Evolutionary conservation across 257 asterid genomes (phyloP).

Genomic region (Thymus mandschuricus): DNA sequence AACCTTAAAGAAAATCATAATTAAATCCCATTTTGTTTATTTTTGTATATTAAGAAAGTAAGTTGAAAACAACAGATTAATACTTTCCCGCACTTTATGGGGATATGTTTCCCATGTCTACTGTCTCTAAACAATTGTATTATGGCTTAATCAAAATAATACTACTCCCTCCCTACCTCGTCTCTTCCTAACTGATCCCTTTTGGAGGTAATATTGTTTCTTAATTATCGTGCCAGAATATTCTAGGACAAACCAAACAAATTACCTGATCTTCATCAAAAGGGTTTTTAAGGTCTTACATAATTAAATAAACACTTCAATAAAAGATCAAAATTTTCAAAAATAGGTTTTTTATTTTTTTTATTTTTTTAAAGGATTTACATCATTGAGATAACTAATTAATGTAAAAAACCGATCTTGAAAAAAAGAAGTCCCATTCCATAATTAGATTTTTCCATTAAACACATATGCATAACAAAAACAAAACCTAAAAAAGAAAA

Average conservation of each 20-base stretch:
- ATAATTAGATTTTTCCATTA: background rate
- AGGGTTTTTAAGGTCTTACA: background rate
- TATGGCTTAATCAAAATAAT: background rate
- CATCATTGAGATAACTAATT: slow-evolving; percentile 6
- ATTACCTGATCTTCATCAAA: slow-evolving; percentile 11
- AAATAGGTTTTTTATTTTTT: background rate
- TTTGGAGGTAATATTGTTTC: background rate
- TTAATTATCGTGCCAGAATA: slow-evolving; percentile 2
- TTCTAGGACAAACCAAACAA: slow-evolving; percentile 38
- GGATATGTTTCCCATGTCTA: slow-evolving; percentile 75
- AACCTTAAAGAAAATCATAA: background rate
- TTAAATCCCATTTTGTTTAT: background rate
- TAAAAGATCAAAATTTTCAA: background rate
- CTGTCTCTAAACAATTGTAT: slow-evolving; percentile 39
- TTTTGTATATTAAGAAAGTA: too few species aligned
- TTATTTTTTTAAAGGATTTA: background rate
- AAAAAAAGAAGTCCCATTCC: background rate
- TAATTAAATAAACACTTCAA: too few species aligned
- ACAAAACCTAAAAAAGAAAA: background rate
- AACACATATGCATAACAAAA: slow-evolving; percentile 4
- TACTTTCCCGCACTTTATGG: slow-evolving; percentile 81
- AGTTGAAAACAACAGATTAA: too few species aligned
- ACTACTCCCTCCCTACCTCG: too few species aligned
- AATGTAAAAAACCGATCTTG: background rate
- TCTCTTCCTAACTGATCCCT: too few species aligned